These are phyloP conservation scores for Penicillium riverlandense DNA, from an alignment of 495 filamentous ascomycete species.

Conservation along the genomic window DNA sequence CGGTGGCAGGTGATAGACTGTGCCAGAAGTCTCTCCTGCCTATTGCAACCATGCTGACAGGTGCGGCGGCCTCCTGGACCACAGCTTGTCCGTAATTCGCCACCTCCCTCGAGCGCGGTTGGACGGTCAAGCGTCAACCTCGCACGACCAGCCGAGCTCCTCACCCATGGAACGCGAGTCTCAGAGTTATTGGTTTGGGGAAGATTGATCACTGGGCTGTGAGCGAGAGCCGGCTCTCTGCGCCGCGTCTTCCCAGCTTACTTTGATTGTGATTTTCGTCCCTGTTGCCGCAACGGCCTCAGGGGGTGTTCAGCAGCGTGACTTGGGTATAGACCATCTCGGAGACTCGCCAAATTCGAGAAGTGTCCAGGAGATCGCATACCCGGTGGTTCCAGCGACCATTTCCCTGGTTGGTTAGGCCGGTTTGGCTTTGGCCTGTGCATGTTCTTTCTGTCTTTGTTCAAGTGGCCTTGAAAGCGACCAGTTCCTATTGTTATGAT, in stretches of 20 bases:
- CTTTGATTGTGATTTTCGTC: constrained; percentile 12
- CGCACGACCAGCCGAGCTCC: constrained; percentile 28
- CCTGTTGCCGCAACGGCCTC: constrained; percentile 1
- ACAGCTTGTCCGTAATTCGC: constrained; percentile 26
- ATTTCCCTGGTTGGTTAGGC: too few species aligned
- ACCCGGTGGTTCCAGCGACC: background rate
- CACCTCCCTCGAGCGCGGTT: constrained; percentile 18
- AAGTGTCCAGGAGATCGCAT: constrained; percentile 4
- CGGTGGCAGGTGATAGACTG: constrained; percentile 16
- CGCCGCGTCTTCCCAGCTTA: constrained; percentile 10
- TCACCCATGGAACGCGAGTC: constrained; percentile 19
- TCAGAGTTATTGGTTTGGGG: constrained; percentile 14
- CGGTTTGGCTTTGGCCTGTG: constrained; percentile 10
- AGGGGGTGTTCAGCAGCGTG: background rate
- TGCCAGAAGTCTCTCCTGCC: constrained; percentile 12
- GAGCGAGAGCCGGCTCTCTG: constrained; percentile 6
- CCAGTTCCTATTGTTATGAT: constrained; percentile 13
- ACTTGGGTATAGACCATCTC: constrained; percentile 5
- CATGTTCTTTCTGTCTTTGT: constrained; percentile 15
- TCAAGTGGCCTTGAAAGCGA: constrained; percentile 20
- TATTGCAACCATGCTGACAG: constrained; percentile 14
- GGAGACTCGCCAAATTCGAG: constrained; percentile 9
- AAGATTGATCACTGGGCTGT: constrained; percentile 18
- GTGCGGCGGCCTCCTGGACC: constrained; percentile 11
- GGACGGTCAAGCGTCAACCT: constrained; percentile 23